Evolutionary conservation across 805 yeast species (phyloP).

Genomic region (Kodamaea kaohsiungensis): DNA sequence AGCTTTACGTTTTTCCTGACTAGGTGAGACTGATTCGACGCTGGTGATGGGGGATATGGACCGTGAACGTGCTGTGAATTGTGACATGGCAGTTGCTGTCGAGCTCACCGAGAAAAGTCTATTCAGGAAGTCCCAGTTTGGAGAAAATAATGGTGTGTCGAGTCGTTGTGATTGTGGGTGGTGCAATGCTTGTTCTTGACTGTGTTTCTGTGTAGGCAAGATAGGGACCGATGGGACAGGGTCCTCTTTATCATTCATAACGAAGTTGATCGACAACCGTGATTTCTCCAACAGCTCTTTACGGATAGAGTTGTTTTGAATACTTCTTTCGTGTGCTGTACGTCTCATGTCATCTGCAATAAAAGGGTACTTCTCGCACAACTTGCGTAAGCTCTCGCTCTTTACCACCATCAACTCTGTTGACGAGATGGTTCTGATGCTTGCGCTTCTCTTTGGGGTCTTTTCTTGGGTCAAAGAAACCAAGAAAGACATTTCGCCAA

Average conservation of each 20-base stretch:
- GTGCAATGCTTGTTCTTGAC: constrained; percentile 5
- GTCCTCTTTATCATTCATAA: constrained; percentile 14
- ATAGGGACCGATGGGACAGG: constrained; percentile 1
- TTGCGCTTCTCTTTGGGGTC: constrained; percentile 51
- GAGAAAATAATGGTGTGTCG: constrained; percentile 16
- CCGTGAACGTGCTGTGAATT: constrained; percentile 12
- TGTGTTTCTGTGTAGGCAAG: constrained; percentile 5
- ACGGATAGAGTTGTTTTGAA: constrained; percentile 24
- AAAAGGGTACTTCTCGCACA: constrained; percentile 59
- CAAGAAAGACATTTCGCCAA: constrained; percentile 77
- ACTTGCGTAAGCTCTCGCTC: constrained; percentile 51
- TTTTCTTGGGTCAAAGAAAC: constrained; percentile 37
- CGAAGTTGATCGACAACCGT: constrained; percentile 22
- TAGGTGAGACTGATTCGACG: constrained; percentile 10
- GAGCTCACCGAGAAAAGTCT: constrained; percentile 1
- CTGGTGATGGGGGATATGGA: constrained; percentile 13
- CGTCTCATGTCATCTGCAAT: constrained; percentile 58
- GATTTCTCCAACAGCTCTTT: constrained; percentile 16
- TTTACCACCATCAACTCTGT: constrained; percentile 63
- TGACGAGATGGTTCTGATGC: constrained; percentile 59
- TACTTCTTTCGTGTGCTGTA: constrained; percentile 57
- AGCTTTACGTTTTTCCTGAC: constrained; percentile 17
- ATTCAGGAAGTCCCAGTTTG: constrained; percentile 20
- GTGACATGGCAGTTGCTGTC: constrained; percentile 1
- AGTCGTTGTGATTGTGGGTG: constrained; percentile 15